Percentiles rank a stretch among this genome's conserved stretches.
Conservation (phyloP, 352 stramenopile genomes). For the Phytophthora ohioensis region DNA sequence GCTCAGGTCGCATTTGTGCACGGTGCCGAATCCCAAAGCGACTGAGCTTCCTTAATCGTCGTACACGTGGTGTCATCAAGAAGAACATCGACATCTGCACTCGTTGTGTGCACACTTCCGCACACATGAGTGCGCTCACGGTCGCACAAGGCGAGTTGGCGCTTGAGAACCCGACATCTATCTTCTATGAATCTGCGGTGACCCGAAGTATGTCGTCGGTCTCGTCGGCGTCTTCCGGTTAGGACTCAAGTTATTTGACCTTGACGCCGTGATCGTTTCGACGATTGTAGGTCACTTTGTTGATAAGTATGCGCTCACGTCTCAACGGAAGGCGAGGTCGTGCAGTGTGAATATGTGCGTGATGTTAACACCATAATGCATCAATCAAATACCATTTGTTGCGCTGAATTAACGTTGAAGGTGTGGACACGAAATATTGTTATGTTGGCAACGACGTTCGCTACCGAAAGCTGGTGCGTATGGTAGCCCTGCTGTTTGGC, state of each 20-base stretch:
- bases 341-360: constrained; percentile 12
- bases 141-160: constrained; percentile 44
- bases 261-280: neutral
- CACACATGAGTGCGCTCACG: constrained; percentile 38
- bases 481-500: constrained; percentile 9
- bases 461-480: constrained; percentile 9
- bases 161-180: constrained; percentile 39
- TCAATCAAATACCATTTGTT: constrained; percentile 10
- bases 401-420: neutral
- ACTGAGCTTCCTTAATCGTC: constrained; percentile 47
- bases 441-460: constrained; percentile 13
- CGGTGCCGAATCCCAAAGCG: constrained; percentile 47
- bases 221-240: constrained; percentile 30
- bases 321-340: neutral
- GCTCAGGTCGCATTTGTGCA: constrained; percentile 38
- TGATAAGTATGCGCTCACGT: constrained; percentile 19
- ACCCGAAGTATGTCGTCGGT: constrained; percentile 30
- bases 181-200: constrained; percentile 43
- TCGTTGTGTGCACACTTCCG: constrained; percentile 43
- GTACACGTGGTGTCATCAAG: constrained; percentile 43
- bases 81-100: constrained; percentile 49
- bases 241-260: neutral
- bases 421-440: neutral
- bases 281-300: neutral
- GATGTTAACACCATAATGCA: constrained; percentile 19